Evolutionary conservation across 345 rosid genomes (phyloP).

Genomic region (Salix suchowensis): DNA sequence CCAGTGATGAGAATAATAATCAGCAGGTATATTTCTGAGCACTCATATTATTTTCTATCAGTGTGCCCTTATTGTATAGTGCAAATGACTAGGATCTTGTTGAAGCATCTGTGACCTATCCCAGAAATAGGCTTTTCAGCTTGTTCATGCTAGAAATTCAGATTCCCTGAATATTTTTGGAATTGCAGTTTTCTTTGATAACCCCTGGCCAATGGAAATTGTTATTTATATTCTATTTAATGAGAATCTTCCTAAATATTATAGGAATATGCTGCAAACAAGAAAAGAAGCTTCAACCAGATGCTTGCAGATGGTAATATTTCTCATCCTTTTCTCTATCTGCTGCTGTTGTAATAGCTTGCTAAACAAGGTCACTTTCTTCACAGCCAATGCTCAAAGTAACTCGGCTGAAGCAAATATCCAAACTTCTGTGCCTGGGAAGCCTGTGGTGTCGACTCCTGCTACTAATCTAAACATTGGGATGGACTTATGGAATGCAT

Average conservation of each 20-base stretch:
- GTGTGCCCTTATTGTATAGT: neutral
- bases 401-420: conserved; percentile 38
- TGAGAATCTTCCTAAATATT: conserved; percentile 3
- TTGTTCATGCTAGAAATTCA: neutral
- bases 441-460: conserved; percentile 53
- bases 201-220: neutral
- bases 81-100: neutral
- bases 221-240: neutral
- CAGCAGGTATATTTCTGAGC: conserved; percentile 46
- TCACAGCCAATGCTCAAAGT: conserved; percentile 60
- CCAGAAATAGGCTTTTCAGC: neutral
- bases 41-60: neutral
- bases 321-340: neutral
- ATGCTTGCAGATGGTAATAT: conserved; percentile 80
- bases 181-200: conserved; percentile 2
- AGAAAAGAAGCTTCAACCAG: conserved; percentile 67
- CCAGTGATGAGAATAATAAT: conserved; percentile 59
- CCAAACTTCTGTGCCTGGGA: conserved; percentile 53
- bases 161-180: neutral
- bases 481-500: conserved; percentile 79
- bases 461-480: conserved; percentile 82
- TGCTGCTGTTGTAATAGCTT: conserved; percentile 7
- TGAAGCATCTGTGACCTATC: neutral
- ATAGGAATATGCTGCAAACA: conserved; percentile 51
- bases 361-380: conserved; percentile 19